A percentile compares a stretch with the other conserved stretches of the same genome.
Evolutionary conservation across 345 rosid species (phyloP).

Genomic region (Boechera retrofracta): DNA sequence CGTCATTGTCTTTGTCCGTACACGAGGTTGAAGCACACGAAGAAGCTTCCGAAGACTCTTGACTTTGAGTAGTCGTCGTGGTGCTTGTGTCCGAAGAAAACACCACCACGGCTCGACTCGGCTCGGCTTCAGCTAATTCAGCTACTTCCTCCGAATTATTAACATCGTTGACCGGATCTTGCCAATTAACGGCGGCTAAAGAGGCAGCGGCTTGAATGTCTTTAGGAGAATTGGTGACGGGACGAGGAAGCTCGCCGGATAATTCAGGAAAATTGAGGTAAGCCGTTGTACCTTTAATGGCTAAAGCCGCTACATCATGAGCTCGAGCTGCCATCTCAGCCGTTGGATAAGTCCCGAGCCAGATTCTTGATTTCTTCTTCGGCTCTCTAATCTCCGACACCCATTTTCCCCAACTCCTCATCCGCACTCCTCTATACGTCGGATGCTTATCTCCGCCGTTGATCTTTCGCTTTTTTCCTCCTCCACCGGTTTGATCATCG

Average conservation of each 20-base stretch:
- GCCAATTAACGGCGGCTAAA: slow-evolving; percentile 53
- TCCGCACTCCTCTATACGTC: slow-evolving; percentile 70
- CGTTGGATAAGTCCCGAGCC: slow-evolving; percentile 80
- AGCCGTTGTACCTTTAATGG: slow-evolving; percentile 71
- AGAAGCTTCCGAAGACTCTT: slow-evolving; percentile 49
- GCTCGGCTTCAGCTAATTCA: slow-evolving; percentile 44
- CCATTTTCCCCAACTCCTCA: slow-evolving; percentile 95
- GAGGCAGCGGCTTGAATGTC: slow-evolving; percentile 64
- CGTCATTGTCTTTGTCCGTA: slow-evolving; percentile 50
- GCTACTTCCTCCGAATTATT: slow-evolving; percentile 5
- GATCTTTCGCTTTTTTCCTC: slow-evolving; percentile 43
- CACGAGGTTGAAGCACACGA: slow-evolving; percentile 42
- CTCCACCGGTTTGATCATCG: not conserved
- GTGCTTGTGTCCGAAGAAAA: slow-evolving; percentile 30
- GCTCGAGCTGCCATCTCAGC: slow-evolving; percentile 93
- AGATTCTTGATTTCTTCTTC: slow-evolving; percentile 76
- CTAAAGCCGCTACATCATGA: slow-evolving; percentile 78
- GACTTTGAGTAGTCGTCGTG: slow-evolving; percentile 17
- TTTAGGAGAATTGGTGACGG: slow-evolving; percentile 55
- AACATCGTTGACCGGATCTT: slow-evolving; percentile 8
- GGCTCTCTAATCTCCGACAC: slow-evolving; percentile 86
- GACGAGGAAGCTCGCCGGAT: slow-evolving; percentile 60
- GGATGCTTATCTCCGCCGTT: slow-evolving; percentile 51
- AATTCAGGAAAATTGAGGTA: slow-evolving; percentile 68
- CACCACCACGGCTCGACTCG: slow-evolving; percentile 41